Evolutionary conservation across 495 filamentous ascomycete genomes (phyloP), one percentile per base, ranked within the genome.

Genomic region (Talaromyces nanjingensis): DNA sequence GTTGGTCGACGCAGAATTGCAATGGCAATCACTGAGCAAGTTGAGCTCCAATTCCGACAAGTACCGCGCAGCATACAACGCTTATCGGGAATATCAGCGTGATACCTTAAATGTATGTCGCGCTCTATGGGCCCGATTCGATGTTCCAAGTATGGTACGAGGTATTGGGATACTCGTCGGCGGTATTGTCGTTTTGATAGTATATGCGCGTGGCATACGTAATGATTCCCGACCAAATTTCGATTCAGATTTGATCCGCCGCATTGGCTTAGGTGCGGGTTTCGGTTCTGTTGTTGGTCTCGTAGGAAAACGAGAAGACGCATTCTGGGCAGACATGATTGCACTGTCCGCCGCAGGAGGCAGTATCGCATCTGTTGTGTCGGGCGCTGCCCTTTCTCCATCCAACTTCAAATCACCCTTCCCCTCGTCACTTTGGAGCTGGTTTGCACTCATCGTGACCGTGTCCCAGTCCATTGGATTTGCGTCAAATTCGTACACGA

Each of bases 401-500:
- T 78, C 68, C 66, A 78, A 72, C 45, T 73, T 81, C 66, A 82
- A 69, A 54, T 76, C 75, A n/a, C 81, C 91, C 47, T 65, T 92
- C n/a, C 93, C 93, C 0, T 84, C 71, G n/a, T 88, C 87, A 0
- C 72, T 92, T 60, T 98, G 93, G 93, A 90, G 91, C 18, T 91
- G 91, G 87, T 79, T 96, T 60, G 87, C 90, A 1, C 73, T 93
- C 47, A 71, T 93, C 27, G 91, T 96, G 66, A 93, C 92, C 0
- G 72, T 91, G 27, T 84, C 86, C 66, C 91, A 96, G 71, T 94
- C 91, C 16, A 76, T 91, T 66, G 93, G 93, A 42, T 98, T 97
- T 74, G 94, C 92, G 0, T 93, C 94, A 4, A 99, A 98, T 71
- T 98, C 94, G 2, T 99, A 92, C 75, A 98, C 93, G 5, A 96